These are phyloP conservation scores for Rhizophagus clarus DNA, from an alignment of 192 early-diverging fungal species.

Conservation along the genomic window DNA sequence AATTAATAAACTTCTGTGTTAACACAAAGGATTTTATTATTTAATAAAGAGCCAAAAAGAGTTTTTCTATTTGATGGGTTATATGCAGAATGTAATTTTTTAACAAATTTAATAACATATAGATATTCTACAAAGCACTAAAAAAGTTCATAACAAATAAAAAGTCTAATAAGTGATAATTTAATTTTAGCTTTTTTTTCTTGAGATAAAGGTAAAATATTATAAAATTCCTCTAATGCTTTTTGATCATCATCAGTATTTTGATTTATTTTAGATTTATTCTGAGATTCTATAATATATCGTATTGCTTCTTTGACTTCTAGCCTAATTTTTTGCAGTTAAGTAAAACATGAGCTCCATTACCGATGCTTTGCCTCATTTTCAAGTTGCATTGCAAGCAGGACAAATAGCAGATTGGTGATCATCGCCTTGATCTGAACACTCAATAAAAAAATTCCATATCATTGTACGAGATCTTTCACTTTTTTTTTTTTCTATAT, in stretches of 20 bases:
- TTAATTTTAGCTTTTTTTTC: not conserved
- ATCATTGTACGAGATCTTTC: not conserved
- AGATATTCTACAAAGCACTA: not conserved
- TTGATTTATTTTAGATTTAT: not conserved
- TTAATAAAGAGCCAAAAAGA: not conserved
- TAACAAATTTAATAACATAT: not conserved
- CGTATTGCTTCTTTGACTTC: not conserved
- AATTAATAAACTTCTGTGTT: not conserved
- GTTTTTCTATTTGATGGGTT: not conserved
- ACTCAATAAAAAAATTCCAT: not conserved
- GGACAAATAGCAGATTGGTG: not conserved
- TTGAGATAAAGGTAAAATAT: not conserved
- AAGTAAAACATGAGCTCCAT: not conserved
- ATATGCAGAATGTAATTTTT: not conserved
- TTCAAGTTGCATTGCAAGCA: not conserved
- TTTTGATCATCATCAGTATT: not conserved
- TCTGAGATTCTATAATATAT: not conserved
- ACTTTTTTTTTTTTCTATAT: not conserved
- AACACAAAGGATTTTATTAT: not conserved
- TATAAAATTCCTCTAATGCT: not conserved
- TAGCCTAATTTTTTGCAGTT: not conserved
- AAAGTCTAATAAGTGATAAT: not conserved
- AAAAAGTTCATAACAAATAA: not conserved
- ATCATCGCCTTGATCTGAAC: not conserved
- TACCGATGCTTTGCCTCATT: not conserved